These are phyloP conservation scores for Psilocybe subaeruginosa DNA, from an alignment of 768 basidiomycete genomes.

Conservation along the genomic window DNA sequence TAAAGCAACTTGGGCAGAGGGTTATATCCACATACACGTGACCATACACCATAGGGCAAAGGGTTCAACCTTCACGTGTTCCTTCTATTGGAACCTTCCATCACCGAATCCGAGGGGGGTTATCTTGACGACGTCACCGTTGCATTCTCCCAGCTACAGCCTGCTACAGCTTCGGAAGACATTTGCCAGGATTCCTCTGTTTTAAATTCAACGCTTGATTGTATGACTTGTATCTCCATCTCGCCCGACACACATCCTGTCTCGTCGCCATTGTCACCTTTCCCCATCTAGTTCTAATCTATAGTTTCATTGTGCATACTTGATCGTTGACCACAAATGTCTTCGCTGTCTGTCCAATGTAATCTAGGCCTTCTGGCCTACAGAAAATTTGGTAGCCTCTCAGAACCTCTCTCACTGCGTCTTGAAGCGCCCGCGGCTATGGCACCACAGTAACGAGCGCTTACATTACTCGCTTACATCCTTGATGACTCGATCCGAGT, in stretches of 20 bases:
- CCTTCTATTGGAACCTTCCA: conserved; percentile 26
- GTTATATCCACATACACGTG: conserved; percentile 47
- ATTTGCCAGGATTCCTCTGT: not conserved
- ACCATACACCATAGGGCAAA: conserved; percentile 42
- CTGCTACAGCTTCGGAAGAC: not conserved
- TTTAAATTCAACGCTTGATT: not conserved
- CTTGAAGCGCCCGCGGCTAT: not conserved
- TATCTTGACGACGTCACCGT: conserved; percentile 29
- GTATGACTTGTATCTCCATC: not conserved
- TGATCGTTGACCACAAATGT: no score
- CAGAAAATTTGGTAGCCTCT: no score
- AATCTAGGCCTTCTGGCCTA: not conserved
- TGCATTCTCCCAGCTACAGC: conserved; percentile 1
- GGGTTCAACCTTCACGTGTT: conserved; percentile 39
- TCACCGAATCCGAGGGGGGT: conserved; percentile 8
- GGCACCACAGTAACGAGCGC: not conserved
- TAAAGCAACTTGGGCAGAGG: conserved; percentile 74
- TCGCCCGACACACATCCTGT: not conserved
- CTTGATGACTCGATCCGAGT: not conserved
- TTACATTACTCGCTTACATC: not conserved
- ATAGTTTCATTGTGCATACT: no score
- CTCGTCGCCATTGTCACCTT: no score
- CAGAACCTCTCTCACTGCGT: not conserved
- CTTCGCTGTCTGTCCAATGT: no score
- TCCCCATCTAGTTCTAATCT: no score